Evolutionary conservation across 1,139 yeast genomes (phyloP), one percentile per base, ranked within the genome.

Genomic region (Nakaseomyces kungkrabaensis): DNA sequence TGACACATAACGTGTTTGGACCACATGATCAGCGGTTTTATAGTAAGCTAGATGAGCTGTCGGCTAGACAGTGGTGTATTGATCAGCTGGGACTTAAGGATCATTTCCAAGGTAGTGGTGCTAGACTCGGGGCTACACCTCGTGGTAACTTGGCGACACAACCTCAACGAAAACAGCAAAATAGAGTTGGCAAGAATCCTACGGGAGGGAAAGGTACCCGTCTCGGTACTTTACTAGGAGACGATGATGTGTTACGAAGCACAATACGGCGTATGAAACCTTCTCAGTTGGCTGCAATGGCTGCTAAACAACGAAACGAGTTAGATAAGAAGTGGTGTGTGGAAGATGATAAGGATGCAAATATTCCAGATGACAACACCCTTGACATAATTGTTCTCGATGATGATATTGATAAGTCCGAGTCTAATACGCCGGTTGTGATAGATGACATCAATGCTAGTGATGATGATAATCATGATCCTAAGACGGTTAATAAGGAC

Each of bases 21-120:
- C 84, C 95, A 0, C 98, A 92, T 62, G 85, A 92, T 67, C 77
- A 71, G 22, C 69, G 68, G 54, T 92, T 92, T 63, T 87, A 87
- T 62, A 71, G 70, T 48, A 75, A 76, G 50, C 66, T 88, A 58
- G 90, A 85, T 50, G 79, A 77, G 52, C 70, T 86, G 49, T 77
- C 76, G 53, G 70, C 68, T 1, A 77, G 85, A 53, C 83, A 77
- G 61, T 81, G 81, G 60, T 73, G 72, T 25, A 65, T 81, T 36
- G 78, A 78, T 75, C 81, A 43, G 62, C 57, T 50, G 48, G 67
- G 62, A 6, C 51, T 61, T 13, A 57, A 44, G 43, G 62, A 59
- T 43, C 73, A 52, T 59, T 72, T 66, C 56, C 69, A 58, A 72
- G 87, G 64, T 17, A 73, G 73, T 41, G 89, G 85, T 47, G 69